Conservation (phyloP, 345 rosid species). For the Gossypium anomalum region DNA sequence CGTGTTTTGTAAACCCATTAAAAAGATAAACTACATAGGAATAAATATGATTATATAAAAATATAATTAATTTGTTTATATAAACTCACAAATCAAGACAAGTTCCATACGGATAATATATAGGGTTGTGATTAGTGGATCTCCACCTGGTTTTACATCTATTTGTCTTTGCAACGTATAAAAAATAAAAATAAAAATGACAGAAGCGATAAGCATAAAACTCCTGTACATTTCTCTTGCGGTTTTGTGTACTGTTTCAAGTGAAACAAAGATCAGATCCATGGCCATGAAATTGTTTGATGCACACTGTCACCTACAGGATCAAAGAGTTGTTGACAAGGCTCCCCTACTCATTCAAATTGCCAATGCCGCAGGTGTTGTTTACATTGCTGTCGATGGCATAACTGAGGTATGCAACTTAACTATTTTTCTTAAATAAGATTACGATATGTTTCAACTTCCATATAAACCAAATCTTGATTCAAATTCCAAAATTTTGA, state of each 20-base stretch:
- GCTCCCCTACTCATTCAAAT: conserved; percentile 44
- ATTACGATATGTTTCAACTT: too few species aligned
- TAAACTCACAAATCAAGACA: not conserved
- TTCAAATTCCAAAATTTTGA: not conserved
- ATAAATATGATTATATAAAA: not conserved
- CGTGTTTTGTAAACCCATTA: too few species aligned
- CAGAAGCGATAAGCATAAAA: not conserved
- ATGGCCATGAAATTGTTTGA: conserved; percentile 65
- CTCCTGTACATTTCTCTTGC: not conserved
- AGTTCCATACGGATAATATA: not conserved
- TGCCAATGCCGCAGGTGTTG: not conserved
- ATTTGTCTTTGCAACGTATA: not conserved
- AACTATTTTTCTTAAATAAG: not conserved
- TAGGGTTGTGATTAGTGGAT: too few species aligned
- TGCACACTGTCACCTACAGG: conserved; percentile 96
- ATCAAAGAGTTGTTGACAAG: conserved; percentile 57
- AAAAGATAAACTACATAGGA: too few species aligned
- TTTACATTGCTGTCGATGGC: conserved; percentile 1
- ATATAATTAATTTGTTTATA: not conserved
- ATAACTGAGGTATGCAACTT: not conserved
- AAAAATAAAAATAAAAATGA: not conserved
- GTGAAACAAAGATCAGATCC: not conserved
- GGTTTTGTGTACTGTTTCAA: not conserved
- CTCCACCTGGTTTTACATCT: not conserved
- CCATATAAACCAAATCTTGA: too few species aligned